A percentile compares a stretch with the other conserved stretches of the same genome.
Conservation (phyloP, 441 rosid genomes). For the Macaranga tanarius region DNA sequence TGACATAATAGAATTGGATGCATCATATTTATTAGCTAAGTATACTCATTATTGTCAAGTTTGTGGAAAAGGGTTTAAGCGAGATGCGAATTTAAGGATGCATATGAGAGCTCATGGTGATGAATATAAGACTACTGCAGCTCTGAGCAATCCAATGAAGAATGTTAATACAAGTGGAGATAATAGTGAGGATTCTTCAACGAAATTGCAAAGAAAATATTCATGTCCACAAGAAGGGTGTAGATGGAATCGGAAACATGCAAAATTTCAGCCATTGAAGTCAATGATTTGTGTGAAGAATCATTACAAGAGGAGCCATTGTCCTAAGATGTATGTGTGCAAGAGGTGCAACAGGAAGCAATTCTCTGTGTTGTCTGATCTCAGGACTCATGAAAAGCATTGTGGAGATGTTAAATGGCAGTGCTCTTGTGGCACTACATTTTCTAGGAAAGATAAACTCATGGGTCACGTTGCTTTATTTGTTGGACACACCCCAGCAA, state of each 20-base stretch:
- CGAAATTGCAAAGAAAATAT: conserved; percentile 42
- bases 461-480: conserved; percentile 78
- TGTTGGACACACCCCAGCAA: conserved; percentile 55
- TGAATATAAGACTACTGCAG: conserved; percentile 67
- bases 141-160: conserved; percentile 64
- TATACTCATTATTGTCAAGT: conserved; percentile 82
- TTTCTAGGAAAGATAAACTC: conserved; percentile 84
- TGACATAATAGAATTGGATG: conserved; percentile 67
- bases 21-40: conserved; percentile 59
- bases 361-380: conserved; percentile 82
- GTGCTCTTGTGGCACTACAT: conserved; percentile 85
- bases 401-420: conserved; percentile 78
- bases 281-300: conserved; percentile 85
- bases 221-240: conserved; percentile 87
- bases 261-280: conserved; percentile 80
- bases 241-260: conserved; percentile 78
- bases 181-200: conserved; percentile 14
- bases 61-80: conserved; percentile 86
- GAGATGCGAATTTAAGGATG: conserved; percentile 91
- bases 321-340: conserved; percentile 88
- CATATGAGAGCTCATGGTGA: conserved; percentile 98
- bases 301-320: conserved; percentile 93
- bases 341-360: conserved; percentile 71
- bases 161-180: neutral
- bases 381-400: conserved; percentile 90